These are phyloP conservation scores for Paraleonurus japonicus DNA, from an alignment of 257 asterid species.

Conservation along the genomic window DNA sequence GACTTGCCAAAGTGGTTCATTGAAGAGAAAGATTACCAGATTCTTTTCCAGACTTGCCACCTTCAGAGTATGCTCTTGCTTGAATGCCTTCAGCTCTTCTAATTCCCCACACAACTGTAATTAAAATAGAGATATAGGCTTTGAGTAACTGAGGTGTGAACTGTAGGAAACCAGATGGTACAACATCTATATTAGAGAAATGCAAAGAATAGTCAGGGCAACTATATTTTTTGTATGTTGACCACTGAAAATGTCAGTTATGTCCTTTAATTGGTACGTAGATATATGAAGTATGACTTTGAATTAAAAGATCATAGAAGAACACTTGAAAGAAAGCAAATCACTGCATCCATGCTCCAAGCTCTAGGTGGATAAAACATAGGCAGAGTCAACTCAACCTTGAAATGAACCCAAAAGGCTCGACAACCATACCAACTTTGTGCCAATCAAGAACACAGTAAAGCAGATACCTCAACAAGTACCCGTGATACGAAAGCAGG, in stretches of 20 bases:
- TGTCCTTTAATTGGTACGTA: background rate
- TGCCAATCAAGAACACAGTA: background rate
- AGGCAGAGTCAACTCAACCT: background rate
- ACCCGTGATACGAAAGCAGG: background rate
- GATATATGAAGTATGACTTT: background rate
- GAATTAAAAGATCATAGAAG: background rate
- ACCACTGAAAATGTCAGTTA: background rate
- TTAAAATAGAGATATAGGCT: background rate
- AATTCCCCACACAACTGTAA: background rate
- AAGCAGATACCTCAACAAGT: background rate
- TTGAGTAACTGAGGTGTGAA: background rate
- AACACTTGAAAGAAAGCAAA: background rate
- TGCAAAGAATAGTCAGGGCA: background rate
- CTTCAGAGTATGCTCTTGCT: constrained; percentile 27
- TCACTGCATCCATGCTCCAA: background rate
- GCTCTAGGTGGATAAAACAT: background rate
- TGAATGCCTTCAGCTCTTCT: constrained; percentile 43
- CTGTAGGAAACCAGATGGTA: background rate
- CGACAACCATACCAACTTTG: background rate
- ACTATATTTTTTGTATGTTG: background rate
- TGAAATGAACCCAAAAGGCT: background rate
- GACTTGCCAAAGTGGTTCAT: constrained; percentile 6
- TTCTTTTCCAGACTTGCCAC: constrained; percentile 41
- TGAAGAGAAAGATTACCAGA: constrained; percentile 43
- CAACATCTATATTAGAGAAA: background rate